Base-by-base conservation (phyloP, 1,284 basidiomycete genomes). In the Heliocybe sulcata region DNA sequence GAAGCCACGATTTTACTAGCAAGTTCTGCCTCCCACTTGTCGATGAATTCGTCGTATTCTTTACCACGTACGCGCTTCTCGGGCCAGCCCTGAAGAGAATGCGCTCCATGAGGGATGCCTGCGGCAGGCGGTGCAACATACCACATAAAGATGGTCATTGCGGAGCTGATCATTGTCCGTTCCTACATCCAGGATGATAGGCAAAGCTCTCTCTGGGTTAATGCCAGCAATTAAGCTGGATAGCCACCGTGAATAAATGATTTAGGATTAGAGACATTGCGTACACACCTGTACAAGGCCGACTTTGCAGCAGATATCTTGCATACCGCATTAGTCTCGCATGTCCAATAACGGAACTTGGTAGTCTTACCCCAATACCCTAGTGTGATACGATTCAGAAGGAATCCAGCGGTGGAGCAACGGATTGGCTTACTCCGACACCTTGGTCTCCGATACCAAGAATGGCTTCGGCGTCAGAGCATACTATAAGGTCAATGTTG, bases 231-330 rank as follows among this genome's bases (percentile, higher is more conserved):
- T 83, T 48, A 92, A 76, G 0, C 87, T 87, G 56, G 31, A 48
- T 16, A 45, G 49, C 16, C 47, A 20, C 33, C 45, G 2, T 48
- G 16, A 51, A 50, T 56, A 22, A 50, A 27, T 10, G 8, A 14
- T 31, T 35, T 4, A 8, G 14, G 3, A 33, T 12, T 3, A 52
- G 51, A 31, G 20, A 26, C 19, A 49, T 6, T 14, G n/a, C 10
- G 10, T 9, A 68, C 80, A 42, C 57, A 85, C 82, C 87, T 88
- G 67, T 94, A 94, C 22, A 95, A 83, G 3, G 81, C 87, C 1
- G 89, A 79, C 73, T 96, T 96, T n/a, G 92, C 92, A 2, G 88
- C 83, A 0, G 89, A 87, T 62, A 96, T 95, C 80, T 90, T 65
- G 38, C 22, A 47, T 8, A 16, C 45, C 50, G 26, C 35, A 47